These are phyloP conservation scores for Pseudomonodictys pantanalensis DNA, from an alignment of 495 filamentous ascomycete genomes.

Conservation along the genomic window DNA sequence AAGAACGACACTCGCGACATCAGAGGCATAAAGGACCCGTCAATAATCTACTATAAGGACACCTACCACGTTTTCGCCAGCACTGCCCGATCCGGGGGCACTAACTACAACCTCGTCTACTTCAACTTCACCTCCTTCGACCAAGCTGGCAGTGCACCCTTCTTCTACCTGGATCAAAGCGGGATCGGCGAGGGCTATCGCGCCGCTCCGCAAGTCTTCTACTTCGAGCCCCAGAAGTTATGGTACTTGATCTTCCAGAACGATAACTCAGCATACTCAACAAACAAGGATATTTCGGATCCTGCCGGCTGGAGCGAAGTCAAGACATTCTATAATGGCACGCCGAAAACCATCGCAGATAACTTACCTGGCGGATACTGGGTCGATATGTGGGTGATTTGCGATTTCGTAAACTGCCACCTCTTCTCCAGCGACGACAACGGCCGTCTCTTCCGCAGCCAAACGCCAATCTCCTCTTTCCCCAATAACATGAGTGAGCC, in stretches of 20 bases:
- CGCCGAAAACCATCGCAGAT: conserved; percentile 14
- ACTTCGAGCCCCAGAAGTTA: conserved; percentile 31
- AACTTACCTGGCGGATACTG: conserved; percentile 27
- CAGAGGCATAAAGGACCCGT: conserved; percentile 33
- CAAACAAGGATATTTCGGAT: conserved; percentile 32
- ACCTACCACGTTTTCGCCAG: conserved; percentile 35
- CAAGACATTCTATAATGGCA: conserved; percentile 25
- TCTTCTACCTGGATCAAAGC: conserved; percentile 34
- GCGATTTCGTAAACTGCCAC: conserved; percentile 28
- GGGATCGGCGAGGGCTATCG: conserved; percentile 30
- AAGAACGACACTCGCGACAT: conserved; percentile 24
- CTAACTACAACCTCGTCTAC: conserved; percentile 30
- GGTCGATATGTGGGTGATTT: conserved; percentile 37
- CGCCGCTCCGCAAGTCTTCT: conserved; percentile 34
- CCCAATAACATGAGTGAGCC: conserved; percentile 25
- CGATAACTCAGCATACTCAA: conserved; percentile 34
- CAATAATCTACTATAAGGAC: conserved; percentile 28
- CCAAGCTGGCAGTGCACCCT: conserved; percentile 17
- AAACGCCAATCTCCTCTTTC: conserved; percentile 27
- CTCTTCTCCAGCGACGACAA: conserved; percentile 34
- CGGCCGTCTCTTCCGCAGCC: conserved; percentile 30
- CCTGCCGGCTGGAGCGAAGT: conserved; percentile 31
- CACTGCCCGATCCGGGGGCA: conserved; percentile 21
- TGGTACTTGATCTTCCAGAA: conserved; percentile 36
- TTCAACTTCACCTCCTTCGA: conserved; percentile 33